Evolutionary conservation across 768 basidiomycete genomes (phyloP).

Genomic region (Pleurotus citrinopileatus): DNA sequence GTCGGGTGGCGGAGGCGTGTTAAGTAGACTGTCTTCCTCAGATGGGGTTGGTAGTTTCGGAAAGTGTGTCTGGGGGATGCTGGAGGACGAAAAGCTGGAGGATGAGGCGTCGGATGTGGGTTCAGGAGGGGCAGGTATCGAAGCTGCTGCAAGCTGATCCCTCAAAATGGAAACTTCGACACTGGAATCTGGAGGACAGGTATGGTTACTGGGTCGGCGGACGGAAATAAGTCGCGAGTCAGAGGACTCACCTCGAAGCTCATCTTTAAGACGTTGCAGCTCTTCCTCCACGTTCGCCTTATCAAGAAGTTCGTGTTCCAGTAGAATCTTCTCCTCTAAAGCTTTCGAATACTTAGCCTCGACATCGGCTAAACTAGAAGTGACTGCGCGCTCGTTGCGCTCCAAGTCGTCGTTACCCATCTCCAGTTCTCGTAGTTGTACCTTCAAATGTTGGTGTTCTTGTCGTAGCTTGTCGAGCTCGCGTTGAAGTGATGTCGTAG

Average conservation of each 20-base stretch:
- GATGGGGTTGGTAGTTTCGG: slow-evolving; percentile 23
- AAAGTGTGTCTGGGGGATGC: slow-evolving; percentile 29
- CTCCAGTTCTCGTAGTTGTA: slow-evolving; percentile 84
- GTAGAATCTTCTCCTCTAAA: slow-evolving; percentile 93
- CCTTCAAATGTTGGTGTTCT: slow-evolving; percentile 66
- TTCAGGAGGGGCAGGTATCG: slow-evolving; percentile 22
- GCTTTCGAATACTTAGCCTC: slow-evolving; percentile 88
- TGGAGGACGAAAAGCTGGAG: slow-evolving; percentile 24
- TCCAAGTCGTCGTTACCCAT: slow-evolving; percentile 99
- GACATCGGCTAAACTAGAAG: slow-evolving; percentile 78
- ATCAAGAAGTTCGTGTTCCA: slow-evolving; percentile 92
- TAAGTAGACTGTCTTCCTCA: slow-evolving; percentile 58
- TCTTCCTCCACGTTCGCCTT: slow-evolving; percentile 92
- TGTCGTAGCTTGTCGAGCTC: slow-evolving; percentile 83
- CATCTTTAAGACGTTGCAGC: slow-evolving; percentile 86
- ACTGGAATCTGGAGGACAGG: slow-evolving; percentile 61
- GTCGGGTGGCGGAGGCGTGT: slow-evolving; percentile 56
- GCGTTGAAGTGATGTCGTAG: slow-evolving; percentile 86
- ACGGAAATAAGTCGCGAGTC: slow-evolving; percentile 5
- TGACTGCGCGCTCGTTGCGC: slow-evolving; percentile 86
- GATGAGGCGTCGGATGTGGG: slow-evolving; percentile 32
- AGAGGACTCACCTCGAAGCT: slow-evolving; percentile 87
- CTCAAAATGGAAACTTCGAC: slow-evolving; percentile 81
- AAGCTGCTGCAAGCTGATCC: slow-evolving; percentile 58
- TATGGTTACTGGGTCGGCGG: slow-evolving; percentile 9